These are phyloP conservation scores for Geranomyces michiganensis DNA, from an alignment of 192 early-diverging fungal genomes.

Conservation along the genomic window DNA sequence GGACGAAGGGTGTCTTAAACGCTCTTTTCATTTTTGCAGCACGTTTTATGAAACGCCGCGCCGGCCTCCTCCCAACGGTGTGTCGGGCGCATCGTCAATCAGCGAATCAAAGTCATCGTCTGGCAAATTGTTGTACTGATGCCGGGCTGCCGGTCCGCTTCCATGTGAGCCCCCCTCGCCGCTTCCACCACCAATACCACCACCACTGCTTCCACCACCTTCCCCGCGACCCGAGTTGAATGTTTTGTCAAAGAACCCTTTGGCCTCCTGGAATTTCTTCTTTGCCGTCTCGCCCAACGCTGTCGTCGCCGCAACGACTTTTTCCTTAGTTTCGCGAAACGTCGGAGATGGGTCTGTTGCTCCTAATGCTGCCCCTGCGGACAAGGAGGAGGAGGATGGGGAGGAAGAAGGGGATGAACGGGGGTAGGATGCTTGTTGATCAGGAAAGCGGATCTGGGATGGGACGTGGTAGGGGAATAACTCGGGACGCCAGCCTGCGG, in stretches of 20 bases:
- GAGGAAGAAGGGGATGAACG: too few species aligned
- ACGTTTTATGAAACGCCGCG: too few species aligned
- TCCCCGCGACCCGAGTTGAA: constrained; percentile 3
- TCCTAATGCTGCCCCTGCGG: not conserved
- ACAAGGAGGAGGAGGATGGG: too few species aligned
- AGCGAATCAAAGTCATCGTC: constrained; percentile 35
- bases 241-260: constrained; percentile 23
- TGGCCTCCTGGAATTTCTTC: constrained; percentile 14
- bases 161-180: not conserved
- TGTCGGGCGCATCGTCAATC: constrained; percentile 26
- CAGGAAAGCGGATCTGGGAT: too few species aligned
- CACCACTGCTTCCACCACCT: not conserved
- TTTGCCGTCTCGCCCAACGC: constrained; percentile 33
- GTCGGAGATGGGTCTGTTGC: constrained; percentile 1
- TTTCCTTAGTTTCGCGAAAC: constrained; percentile 26
- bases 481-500: too few species aligned
- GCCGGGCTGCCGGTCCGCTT: constrained; percentile 5
- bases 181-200: not conserved
- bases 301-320: constrained; percentile 12
- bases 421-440: too few species aligned
- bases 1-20: too few species aligned
- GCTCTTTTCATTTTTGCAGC: too few species aligned
- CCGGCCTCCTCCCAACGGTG: constrained; percentile 6
- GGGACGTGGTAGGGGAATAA: too few species aligned
- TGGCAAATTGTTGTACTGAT: constrained; percentile 38